Evolutionary conservation across 1,284 basidiomycete species (phyloP).

Genomic region (Rhodotorula sp.): DNA sequence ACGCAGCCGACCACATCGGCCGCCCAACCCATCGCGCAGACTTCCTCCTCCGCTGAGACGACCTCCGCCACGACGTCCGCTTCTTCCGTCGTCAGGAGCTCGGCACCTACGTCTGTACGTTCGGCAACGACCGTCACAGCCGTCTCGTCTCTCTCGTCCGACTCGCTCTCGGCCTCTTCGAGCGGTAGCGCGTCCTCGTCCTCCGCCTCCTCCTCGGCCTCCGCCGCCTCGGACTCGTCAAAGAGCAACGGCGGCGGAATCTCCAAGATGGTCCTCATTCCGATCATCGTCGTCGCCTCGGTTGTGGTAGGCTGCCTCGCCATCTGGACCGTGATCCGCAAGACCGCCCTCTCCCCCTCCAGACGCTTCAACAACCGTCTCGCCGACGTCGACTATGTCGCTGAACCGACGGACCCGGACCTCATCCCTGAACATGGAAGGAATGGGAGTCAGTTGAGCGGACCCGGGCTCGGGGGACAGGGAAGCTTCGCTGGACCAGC

Average conservation of each 20-base stretch:
- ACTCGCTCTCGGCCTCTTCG: background rate
- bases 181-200: background rate
- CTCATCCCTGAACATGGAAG: conserved; percentile 16
- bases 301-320: conserved; percentile 31
- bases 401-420: conserved; percentile 9
- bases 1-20: too few species aligned
- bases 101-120: too few species aligned
- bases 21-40: too few species aligned
- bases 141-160: background rate
- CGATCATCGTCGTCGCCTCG: conserved; percentile 38
- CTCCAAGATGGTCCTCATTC: conserved; percentile 33
- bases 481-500: background rate
- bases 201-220: background rate
- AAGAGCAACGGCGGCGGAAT: conserved; percentile 28
- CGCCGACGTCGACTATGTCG: conserved; percentile 36
- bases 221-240: conserved; percentile 10
- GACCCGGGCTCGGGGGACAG: background rate
- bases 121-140: background rate
- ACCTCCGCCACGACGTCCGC: too few species aligned
- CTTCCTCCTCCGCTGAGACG: too few species aligned
- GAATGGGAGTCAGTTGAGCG: conserved; percentile 21
- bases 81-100: too few species aligned
- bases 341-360: conserved; percentile 38
- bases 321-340: conserved; percentile 40
- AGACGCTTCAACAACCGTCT: conserved; percentile 39